Percentiles rank a stretch among this genome's conserved stretches.
Evolutionary conservation across 352 stramenopile species (phyloP).

Genomic region (Pythium biforme): DNA sequence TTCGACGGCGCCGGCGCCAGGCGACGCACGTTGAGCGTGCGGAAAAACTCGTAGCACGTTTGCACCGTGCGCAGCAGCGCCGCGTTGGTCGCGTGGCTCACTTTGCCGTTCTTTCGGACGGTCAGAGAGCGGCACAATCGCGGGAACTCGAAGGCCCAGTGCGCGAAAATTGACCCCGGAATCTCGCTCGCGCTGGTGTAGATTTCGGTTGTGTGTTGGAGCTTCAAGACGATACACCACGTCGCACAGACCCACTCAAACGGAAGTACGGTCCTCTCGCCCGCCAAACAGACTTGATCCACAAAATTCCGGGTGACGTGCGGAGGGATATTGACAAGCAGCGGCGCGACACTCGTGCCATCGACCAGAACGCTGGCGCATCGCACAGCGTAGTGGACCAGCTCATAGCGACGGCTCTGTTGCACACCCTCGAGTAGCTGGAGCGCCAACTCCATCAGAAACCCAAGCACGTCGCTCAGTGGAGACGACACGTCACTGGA

Average conservation of each 20-base stretch:
- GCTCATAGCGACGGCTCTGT: not conserved
- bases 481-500: not conserved
- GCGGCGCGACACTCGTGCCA: not conserved
- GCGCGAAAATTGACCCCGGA: not conserved
- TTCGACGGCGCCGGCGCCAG: constrained; percentile 4
- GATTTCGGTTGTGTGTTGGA: not conserved
- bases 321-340: not conserved
- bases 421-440: not conserved
- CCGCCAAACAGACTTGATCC: not conserved
- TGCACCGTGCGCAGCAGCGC: constrained; percentile 15
- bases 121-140: constrained; percentile 9
- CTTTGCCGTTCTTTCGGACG: constrained; percentile 12
- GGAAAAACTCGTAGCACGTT: constrained; percentile 16
- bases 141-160: constrained; percentile 19
- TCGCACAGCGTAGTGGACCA: constrained; percentile 7
- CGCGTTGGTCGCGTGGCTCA: not conserved
- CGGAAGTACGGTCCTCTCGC: not conserved
- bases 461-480: not conserved
- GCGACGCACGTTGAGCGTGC: constrained; percentile 9
- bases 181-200: not conserved
- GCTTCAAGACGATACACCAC: constrained; percentile 14
- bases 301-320: constrained; percentile 2
- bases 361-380: constrained; percentile 1
- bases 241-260: constrained; percentile 12
- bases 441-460: constrained; percentile 6